Percentiles rank a stretch among this genome's conserved stretches.
Conservation (phyloP, 441 rosid species). For the Dalechampia spathulata region DNA sequence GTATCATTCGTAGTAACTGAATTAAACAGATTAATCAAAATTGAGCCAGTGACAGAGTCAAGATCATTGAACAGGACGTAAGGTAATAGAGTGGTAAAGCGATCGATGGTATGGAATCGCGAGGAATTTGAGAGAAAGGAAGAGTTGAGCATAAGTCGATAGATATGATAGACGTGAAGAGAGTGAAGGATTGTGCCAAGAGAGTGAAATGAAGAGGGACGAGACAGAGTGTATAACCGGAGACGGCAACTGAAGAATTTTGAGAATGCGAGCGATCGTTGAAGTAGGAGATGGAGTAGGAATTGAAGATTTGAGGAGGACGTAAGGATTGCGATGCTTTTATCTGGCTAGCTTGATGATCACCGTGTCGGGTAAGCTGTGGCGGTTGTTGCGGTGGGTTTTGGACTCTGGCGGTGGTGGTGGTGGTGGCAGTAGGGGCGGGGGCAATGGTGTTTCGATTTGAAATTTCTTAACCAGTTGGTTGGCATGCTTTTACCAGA, state of each 20-base stretch:
- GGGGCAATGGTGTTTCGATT: conserved; percentile 6
- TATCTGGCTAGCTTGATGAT: conserved; percentile 48
- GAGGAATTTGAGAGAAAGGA: conserved; percentile 44
- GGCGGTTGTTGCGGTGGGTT: conserved; percentile 9
- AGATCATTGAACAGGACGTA: conserved; percentile 31
- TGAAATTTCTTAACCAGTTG: no score
- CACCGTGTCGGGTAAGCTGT: conserved; percentile 42
- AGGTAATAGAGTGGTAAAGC: conserved; percentile 37
- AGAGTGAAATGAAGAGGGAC: conserved; percentile 49
- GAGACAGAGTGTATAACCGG: conserved; percentile 49
- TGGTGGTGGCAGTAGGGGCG: conserved; percentile 21
- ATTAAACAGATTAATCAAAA: conserved; percentile 20
- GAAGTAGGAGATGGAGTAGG: conserved; percentile 42
- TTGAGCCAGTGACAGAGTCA: conserved; percentile 30
- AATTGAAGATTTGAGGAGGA: conserved; percentile 47
- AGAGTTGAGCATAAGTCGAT: conserved; percentile 42
- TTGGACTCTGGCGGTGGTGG: conserved; percentile 1
- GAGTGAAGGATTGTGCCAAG: conserved; percentile 38
- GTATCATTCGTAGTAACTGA: conserved; percentile 46
- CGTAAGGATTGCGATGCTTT: conserved; percentile 39
- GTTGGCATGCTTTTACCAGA: no score
- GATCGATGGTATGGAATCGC: conserved; percentile 46
- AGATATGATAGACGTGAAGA: conserved; percentile 55
- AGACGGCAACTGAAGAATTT: conserved; percentile 41
- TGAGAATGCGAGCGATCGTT: conserved; percentile 45